phyloP scores from a whole-genome alignment of 1,284 basidiomycete species.

The Fistulinella cinereoalba region DNA sequence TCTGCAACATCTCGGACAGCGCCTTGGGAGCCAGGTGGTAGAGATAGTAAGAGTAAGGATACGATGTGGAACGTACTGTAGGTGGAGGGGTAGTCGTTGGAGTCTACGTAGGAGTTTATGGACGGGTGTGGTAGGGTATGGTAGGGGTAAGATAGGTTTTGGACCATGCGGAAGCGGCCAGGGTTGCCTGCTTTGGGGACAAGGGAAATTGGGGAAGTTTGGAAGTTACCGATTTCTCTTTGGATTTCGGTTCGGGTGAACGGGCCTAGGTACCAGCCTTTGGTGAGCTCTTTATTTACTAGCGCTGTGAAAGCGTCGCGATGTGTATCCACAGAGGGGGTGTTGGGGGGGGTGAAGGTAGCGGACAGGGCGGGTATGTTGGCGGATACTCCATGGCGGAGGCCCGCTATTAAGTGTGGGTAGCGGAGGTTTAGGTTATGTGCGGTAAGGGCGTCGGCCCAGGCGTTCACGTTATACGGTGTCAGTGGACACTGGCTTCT shows the following conservation, averaged over 20 bases:
- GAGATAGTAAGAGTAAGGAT: too few relatives aligned
- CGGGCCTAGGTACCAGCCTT: background rate
- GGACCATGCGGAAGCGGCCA: background rate
- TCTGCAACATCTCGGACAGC: too few relatives aligned
- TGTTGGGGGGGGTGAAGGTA: background rate
- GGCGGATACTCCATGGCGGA: background rate
- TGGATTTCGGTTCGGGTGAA: background rate
- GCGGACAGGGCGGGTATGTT: background rate
- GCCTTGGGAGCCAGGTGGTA: too few relatives aligned
- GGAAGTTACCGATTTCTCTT: background rate
- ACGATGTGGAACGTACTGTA: too few relatives aligned
- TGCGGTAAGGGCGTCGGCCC: too few relatives aligned
- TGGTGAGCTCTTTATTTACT: background rate
- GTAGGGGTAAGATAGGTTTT: too few relatives aligned
- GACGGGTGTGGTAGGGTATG: too few relatives aligned
- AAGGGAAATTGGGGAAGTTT: constrained; percentile 3
- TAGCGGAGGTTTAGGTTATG: background rate
- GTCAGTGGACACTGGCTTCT: background rate
- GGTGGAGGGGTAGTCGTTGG: too few relatives aligned
- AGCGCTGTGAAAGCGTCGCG: background rate
- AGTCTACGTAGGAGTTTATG: too few relatives aligned
- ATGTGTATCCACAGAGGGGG: background rate
- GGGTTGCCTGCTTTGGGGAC: background rate
- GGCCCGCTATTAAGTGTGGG: background rate
- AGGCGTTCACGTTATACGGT: background rate